A percentile compares a stretch with the other conserved stretches of the same genome.
Evolutionary conservation across 768 basidiomycete genomes (phyloP).

Genomic region (Amanita jacksonii): DNA sequence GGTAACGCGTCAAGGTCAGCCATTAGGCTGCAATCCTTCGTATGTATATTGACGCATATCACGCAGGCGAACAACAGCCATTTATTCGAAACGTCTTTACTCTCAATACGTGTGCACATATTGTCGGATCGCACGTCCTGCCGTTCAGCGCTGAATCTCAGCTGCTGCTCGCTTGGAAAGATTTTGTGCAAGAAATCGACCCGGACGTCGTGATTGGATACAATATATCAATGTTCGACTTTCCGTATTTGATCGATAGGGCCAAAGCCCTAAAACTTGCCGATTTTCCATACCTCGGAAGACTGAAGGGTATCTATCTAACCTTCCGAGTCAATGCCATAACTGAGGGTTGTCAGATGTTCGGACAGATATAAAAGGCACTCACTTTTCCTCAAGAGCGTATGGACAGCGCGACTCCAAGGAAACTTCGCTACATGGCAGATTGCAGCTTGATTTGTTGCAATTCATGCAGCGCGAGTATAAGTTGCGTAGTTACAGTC

Average conservation of each 20-base stretch:
- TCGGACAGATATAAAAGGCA: constrained; percentile 77
- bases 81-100: constrained; percentile 97
- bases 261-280: constrained; percentile 69
- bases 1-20: constrained; percentile 89
- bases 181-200: constrained; percentile 84
- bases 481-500: constrained; percentile 92
- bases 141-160: constrained; percentile 66
- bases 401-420: constrained; percentile 97
- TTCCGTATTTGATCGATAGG: constrained; percentile 91
- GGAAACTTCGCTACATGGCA: constrained; percentile 82
- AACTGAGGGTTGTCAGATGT: constrained; percentile 35
- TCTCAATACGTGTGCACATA: constrained; percentile 87
- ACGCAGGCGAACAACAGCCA: constrained; percentile 76
- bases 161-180: constrained; percentile 78
- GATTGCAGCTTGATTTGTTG: constrained; percentile 90
- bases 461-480: constrained; percentile 99
- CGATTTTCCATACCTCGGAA: constrained; percentile 67
- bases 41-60: constrained; percentile 5
- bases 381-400: constrained; percentile 97
- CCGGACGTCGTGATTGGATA: constrained; percentile 97
- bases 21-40: background rate
- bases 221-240: constrained; percentile 90
- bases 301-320: constrained; percentile 51
- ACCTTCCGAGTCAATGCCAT: background rate
- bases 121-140: constrained; percentile 95